Evolutionary conservation across 441 rosid genomes (phyloP).

Genomic region (Gossypium lobatum): DNA sequence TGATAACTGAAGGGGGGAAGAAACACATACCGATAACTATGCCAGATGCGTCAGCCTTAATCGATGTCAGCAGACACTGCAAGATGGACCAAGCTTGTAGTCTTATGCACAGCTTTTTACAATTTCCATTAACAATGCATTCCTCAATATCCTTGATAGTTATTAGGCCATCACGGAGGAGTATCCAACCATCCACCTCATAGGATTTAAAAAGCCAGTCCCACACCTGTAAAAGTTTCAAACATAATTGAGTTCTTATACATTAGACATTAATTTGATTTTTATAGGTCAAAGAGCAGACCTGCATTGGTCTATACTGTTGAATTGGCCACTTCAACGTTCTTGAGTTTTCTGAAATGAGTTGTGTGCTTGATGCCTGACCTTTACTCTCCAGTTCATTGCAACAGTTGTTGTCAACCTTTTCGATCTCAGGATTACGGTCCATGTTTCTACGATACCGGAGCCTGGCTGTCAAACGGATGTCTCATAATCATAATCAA

Average conservation of each 20-base stretch:
- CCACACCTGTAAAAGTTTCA: slow-evolving; percentile 50
- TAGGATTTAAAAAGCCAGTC: slow-evolving; percentile 86
- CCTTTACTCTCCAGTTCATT: slow-evolving; percentile 34
- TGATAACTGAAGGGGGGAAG: background rate
- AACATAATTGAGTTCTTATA: background rate
- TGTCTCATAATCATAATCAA: slow-evolving; percentile 19
- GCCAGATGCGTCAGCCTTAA: slow-evolving; percentile 58
- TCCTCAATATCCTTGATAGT: slow-evolving; percentile 58
- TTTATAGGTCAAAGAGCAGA: slow-evolving; percentile 13
- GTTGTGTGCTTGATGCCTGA: slow-evolving; percentile 38
- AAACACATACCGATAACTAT: slow-evolving; percentile 58
- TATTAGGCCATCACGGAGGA: slow-evolving; percentile 55
- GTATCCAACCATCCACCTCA: slow-evolving; percentile 68
- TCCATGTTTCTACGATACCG: slow-evolving; percentile 42
- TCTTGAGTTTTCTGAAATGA: slow-evolving; percentile 49
- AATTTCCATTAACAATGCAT: slow-evolving; percentile 34
- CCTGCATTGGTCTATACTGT: slow-evolving; percentile 67
- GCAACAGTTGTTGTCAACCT: slow-evolving; percentile 26
- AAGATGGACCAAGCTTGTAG: slow-evolving; percentile 74
- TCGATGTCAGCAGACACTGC: slow-evolving; percentile 65
- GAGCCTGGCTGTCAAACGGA: slow-evolving; percentile 71
- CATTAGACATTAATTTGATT: background rate
- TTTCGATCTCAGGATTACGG: slow-evolving; percentile 23
- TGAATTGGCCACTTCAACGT: slow-evolving; percentile 53
- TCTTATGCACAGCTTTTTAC: slow-evolving; percentile 9